A percentile compares a stretch with the other conserved stretches of the same genome.
These are phyloP conservation scores for Nicotiana paniculata DNA, from an alignment of 257 asterid species.

Conservation along the genomic window DNA sequence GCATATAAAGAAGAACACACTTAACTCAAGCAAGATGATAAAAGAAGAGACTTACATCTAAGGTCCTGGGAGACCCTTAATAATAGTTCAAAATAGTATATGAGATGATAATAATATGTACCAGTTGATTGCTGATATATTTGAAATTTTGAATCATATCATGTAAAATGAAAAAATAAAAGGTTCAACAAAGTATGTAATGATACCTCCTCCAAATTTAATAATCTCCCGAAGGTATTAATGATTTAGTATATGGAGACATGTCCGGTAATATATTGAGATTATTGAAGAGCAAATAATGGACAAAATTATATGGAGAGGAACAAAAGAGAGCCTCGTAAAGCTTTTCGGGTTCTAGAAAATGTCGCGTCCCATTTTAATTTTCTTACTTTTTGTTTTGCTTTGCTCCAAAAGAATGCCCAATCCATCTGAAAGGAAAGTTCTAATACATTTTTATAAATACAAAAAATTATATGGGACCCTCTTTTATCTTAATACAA, in stretches of 20 bases:
- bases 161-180: background rate
- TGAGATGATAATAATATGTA: background rate
- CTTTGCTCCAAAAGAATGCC: background rate
- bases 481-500: background rate
- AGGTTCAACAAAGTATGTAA: background rate
- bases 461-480: background rate
- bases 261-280: background rate
- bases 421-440: background rate
- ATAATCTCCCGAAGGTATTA: background rate
- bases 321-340: background rate
- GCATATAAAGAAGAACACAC: background rate
- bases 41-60: background rate
- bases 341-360: background rate
- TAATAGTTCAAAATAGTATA: background rate
- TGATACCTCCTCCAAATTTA: background rate
- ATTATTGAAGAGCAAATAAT: background rate
- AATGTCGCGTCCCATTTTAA: background rate
- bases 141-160: background rate
- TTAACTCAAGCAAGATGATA: constrained; percentile 22
- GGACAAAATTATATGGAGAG: background rate
- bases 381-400: background rate
- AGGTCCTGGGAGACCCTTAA: too few relatives aligned
- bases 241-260: background rate
- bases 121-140: constrained; percentile 1
- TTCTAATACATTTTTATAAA: background rate